Percentiles rank a stretch among this genome's conserved stretches.
Conservation (phyloP, 768 basidiomycete genomes). For the Kwoniella dejecticola region DNA sequence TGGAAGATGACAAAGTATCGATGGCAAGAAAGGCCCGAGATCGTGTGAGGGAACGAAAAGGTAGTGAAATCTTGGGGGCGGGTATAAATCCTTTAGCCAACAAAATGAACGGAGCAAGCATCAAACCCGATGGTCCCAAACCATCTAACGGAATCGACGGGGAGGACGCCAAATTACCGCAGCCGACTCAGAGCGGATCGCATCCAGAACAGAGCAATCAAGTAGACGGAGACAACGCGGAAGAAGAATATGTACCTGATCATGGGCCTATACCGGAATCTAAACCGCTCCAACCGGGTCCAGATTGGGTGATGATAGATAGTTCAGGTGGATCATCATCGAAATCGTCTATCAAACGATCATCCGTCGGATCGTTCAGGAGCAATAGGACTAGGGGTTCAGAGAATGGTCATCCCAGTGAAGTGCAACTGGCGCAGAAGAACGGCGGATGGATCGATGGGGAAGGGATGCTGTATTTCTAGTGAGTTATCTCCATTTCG, state of each 20-base stretch:
- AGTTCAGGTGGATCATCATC: conserved; percentile 22
- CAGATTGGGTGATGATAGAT: conserved; percentile 46
- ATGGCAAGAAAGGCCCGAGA: conserved; percentile 38
- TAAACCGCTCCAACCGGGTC: conserved; percentile 41
- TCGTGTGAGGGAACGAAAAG: conserved; percentile 5
- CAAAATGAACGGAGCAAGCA: conserved; percentile 19
- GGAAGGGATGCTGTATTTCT: conserved; percentile 52
- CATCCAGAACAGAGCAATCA: neutral
- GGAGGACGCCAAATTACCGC: neutral
- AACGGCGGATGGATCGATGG: conserved; percentile 44
- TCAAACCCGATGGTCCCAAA: conserved; percentile 3
- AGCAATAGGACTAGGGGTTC: neutral
- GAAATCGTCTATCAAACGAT: conserved; percentile 8
- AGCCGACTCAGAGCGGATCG: too few species aligned
- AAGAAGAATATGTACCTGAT: neutral
- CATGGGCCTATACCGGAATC: conserved; percentile 27
- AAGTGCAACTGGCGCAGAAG: neutral
- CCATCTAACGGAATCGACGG: neutral
- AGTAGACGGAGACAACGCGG: neutral
- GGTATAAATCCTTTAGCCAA: conserved; percentile 17
- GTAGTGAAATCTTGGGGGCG: conserved; percentile 12
- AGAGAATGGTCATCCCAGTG: neutral
- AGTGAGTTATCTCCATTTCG: conserved; percentile 39
- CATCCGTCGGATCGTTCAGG: neutral
- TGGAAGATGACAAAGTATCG: conserved; percentile 37